A percentile compares a stretch with the other conserved stretches of the same genome.
These are phyloP conservation scores for Apiospora kogelbergensis DNA, from an alignment of 2,329 filamentous ascomycete species.

Conservation along the genomic window DNA sequence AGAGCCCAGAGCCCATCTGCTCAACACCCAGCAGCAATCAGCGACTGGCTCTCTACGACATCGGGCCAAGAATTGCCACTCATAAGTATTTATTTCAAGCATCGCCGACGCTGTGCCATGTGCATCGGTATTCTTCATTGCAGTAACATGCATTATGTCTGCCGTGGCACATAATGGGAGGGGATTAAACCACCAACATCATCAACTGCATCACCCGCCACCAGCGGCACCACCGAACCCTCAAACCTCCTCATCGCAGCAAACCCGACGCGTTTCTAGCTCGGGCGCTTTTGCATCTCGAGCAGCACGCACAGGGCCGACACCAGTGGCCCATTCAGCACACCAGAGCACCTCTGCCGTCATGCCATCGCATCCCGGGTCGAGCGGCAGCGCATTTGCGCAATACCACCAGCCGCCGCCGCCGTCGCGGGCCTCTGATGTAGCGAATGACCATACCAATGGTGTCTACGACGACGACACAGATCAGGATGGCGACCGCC, in stretches of 20 bases:
- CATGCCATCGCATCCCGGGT: constrained; percentile 8
- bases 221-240: background rate
- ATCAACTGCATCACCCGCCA: background rate
- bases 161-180: constrained; percentile 3
- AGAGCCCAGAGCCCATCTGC: background rate
- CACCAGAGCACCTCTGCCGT: background rate
- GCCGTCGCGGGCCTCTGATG: background rate
- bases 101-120: background rate
- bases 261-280: constrained; percentile 4
- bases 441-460: constrained; percentile 10
- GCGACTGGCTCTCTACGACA: background rate
- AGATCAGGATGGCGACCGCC: constrained; percentile 30
- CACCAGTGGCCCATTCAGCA: background rate
- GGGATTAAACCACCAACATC: constrained; percentile 3
- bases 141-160: constrained; percentile 1
- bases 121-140: background rate
- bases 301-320: background rate
- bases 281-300: background rate
- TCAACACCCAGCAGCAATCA: background rate
- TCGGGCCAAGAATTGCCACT: background rate
- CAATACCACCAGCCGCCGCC: background rate
- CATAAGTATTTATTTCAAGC: background rate
- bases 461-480: constrained; percentile 19
- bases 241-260: background rate
- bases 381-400: constrained; percentile 3